These are phyloP conservation scores for Acacia concinna DNA, from an alignment of 331 rosid genomes.

Conservation along the genomic window DNA sequence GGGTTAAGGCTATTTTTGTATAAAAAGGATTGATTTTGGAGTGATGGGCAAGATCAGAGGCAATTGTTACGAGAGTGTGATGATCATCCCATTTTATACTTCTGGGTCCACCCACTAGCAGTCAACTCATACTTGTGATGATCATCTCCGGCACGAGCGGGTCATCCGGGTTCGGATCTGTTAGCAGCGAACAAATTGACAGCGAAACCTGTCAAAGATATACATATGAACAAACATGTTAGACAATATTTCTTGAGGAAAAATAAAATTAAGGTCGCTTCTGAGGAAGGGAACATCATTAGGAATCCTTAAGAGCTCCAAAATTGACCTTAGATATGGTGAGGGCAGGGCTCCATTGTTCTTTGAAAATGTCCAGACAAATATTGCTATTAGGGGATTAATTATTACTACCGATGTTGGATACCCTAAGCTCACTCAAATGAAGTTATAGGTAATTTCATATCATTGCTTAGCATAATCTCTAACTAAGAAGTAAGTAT, in stretches of 20 bases:
- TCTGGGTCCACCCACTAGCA: too few species aligned
- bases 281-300: neutral
- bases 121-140: too few species aligned
- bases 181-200: constrained; percentile 73
- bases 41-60: too few species aligned
- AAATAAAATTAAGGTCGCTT: neutral
- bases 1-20: too few species aligned
- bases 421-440: too few species aligned
- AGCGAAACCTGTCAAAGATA: constrained; percentile 54
- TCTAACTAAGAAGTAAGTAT: too few species aligned
- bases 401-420: constrained; percentile 70
- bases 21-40: too few species aligned
- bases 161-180: constrained; percentile 88
- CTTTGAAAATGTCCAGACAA: constrained; percentile 75
- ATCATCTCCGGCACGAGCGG: constrained; percentile 81
- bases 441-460: too few species aligned
- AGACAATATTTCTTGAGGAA: neutral
- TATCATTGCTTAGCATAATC: too few species aligned
- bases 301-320: neutral
- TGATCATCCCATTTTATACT: too few species aligned
- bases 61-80: too few species aligned
- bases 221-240: neutral
- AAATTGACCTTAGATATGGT: constrained; percentile 69
- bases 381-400: too few species aligned
- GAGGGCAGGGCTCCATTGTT: constrained; percentile 81